Base-by-base conservation (phyloP, 331 rosid genomes). In the Saraca asoca region DNA sequence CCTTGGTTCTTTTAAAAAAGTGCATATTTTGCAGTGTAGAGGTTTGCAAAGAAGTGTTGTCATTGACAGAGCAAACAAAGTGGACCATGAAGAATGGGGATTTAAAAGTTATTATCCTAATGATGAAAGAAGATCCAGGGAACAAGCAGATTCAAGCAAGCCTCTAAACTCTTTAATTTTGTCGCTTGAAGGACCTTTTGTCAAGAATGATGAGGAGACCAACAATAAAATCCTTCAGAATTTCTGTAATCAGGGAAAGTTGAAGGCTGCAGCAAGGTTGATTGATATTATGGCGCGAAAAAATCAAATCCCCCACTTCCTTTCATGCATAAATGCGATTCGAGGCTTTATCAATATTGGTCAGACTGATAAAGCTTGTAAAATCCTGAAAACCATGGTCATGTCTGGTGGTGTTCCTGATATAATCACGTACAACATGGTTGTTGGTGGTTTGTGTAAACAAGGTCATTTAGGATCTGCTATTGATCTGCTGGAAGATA, bases 361-460 rank as follows among this genome's bases (percentile, higher is more conserved):
- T 56, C 67, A 62, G 33, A n/a, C 78, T 64, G 93, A 78, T 62
- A 79, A 82, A 66, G 92, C 95, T 59, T 69, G 83, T 35, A 71
- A 68, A 71, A 75, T 80, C 76, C 66, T 91, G 73, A 75, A 74
- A 63, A 66, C 83, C 67, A 75, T 82, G 89, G 79, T 86, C 44
- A 87, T 87, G 95, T 89, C 95, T 19, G 98, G 95, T 24, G 95
- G 95, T 45, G 68, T 87, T 75, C 96, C 91, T 7, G 98, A 93
- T 78, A 67, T 70, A 44, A 82, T 93, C 61, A 85, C 98, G 0
- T 87, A 70, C 79, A 93, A 93, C 88, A 82, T 85, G 89, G 63
- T 87, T 75, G 75, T 93, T 44, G 80, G 91, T 58, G 72, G 88
- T 64, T 75, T 81, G 34, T 89, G 98, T 74, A 89, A 54, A 85